Base-by-base conservation (phyloP, 2,329 filamentous ascomycete species). In the Claviceps pazoutovae region DNA sequence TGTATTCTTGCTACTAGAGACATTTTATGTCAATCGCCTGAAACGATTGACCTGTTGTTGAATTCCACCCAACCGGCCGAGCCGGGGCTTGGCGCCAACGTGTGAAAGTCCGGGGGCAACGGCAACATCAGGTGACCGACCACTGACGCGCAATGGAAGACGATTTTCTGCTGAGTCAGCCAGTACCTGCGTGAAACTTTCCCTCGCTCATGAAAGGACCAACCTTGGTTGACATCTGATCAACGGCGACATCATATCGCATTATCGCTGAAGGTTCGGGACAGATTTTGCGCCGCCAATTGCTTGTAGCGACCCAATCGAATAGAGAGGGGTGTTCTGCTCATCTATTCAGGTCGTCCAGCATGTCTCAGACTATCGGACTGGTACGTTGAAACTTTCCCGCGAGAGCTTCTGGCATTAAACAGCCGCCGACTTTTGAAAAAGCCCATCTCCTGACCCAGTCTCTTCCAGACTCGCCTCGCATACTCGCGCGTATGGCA, bases 401-500 rank as follows among this genome's bases (percentile, higher is more conserved):
- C 17, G 41, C 26, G 9, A 34, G 44, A 30, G 23, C 39, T 21
- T 43, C 17, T 43, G 8, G 8, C 38, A 41, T 4, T 4, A n/a
- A n/a, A 45, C 21, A n/a, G 14, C 6, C 23, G 8, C 30, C 23
- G 26, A 23, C 19, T 44, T 44, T 14, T 30, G 6, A 43, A 43
- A 43, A 43, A 43, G 19, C 17, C 17, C 14, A 9, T 14, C 39
- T 49, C 19, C 48, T 37, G 41, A 50, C 49, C n/a, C 46, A 42
- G 9, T 14, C 13, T 19, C 16, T 8, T 34, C 8, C 45, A 97
- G 90, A 97, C 93, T 55, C 87, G 88, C 65, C 84, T 98, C 58
- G 91, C 93, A 72, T 98, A 97, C 77, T 90, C 90, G 46, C 84
- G 94, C 62, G 82, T 85, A 73, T 98, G 94, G 93, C 93, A 98